phyloP scores from a whole-genome alignment of 768 basidiomycete genomes.

The Phanerodontia chrysosporium region DNA sequence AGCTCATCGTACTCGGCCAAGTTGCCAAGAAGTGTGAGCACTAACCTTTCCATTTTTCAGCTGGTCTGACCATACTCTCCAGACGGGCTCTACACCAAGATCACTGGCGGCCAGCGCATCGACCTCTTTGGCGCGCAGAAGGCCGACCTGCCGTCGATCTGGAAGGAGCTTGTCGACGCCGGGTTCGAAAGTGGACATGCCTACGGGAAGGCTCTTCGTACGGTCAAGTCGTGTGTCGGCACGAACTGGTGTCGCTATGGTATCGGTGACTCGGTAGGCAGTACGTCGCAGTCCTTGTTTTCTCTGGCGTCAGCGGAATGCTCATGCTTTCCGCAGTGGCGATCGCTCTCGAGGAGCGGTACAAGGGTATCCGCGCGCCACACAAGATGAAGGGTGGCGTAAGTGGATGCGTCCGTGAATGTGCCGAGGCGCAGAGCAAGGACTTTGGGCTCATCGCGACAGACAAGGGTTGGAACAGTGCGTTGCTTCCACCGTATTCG shows the following conservation, averaged over 20 bases:
- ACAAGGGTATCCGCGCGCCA: constrained; percentile 65
- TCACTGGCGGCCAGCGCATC: constrained; percentile 54
- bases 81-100: constrained; percentile 61
- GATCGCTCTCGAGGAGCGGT: constrained; percentile 65
- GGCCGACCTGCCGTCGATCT: constrained; percentile 64
- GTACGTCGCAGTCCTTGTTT: constrained; percentile 20
- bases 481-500: constrained; percentile 7
- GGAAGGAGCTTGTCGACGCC: constrained; percentile 57
- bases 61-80: neutral
- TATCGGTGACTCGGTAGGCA: constrained; percentile 68
- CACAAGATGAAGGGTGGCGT: constrained; percentile 79
- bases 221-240: constrained; percentile 78
- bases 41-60: neutral
- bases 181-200: constrained; percentile 78
- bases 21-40: constrained; percentile 61
- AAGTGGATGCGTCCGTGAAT: constrained; percentile 70
- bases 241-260: constrained; percentile 69
- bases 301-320: neutral
- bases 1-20: constrained; percentile 57
- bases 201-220: constrained; percentile 59
- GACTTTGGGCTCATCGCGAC: constrained; percentile 78
- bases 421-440: constrained; percentile 71
- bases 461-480: constrained; percentile 75
- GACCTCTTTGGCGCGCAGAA: constrained; percentile 71
- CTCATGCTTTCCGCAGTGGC: constrained; percentile 39